Evolutionary conservation across 2,329 filamentous ascomycete genomes (phyloP), one percentile per base, ranked within the genome.

Genomic region (Aspergillus sojae): DNA sequence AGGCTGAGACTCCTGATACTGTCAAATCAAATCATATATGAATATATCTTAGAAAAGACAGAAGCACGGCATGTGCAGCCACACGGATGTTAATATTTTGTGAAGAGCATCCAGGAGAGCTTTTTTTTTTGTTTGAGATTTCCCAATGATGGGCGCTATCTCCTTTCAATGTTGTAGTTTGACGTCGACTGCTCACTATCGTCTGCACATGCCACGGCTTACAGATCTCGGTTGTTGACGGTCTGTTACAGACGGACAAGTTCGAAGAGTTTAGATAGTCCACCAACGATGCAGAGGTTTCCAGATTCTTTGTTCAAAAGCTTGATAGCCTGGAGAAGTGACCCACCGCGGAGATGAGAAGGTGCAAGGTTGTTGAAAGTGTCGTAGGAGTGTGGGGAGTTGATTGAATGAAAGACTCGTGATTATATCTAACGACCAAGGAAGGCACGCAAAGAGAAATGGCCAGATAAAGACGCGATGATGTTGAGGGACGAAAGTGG

Each of bases 1-100:
- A 60, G 62, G 62, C 62, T 61, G 60, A 58, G 58, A 63, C 57
- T 58, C 66, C 52, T 57, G 63, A 58, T 61, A 62, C 56, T 58
- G 55, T 53, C 53, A 60, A 46, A 57, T 53, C 54, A 59, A 61
- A 41, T 41, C 16, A 41, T 19, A 41, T 41, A 41, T 41, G 39
- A 19, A 19, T 41, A 41, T 41, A n/a, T 7, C 39, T n/a, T 41
- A 41, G 39, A 53, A 56, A 30, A 34, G 57, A 21, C 50, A 58
- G 46, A 62, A 32, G 26, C 34, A 43, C 39, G 28, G 60, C 60
- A 64, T 61, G 56, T 36, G 52, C 60, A 43, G 34, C 41, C 46
- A 53, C 46, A 52, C 28, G 7, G 48, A 52, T 32, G 48, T 32
- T 12, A 32, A 34, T 11, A n/a, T 5, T 50, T 50, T 19, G 48